A percentile compares a stretch with the other conserved stretches of the same genome.
These are phyloP conservation scores for Ceratocystis cacaofunesta DNA, from an alignment of 2,329 filamentous ascomycete genomes.

Conservation along the genomic window DNA sequence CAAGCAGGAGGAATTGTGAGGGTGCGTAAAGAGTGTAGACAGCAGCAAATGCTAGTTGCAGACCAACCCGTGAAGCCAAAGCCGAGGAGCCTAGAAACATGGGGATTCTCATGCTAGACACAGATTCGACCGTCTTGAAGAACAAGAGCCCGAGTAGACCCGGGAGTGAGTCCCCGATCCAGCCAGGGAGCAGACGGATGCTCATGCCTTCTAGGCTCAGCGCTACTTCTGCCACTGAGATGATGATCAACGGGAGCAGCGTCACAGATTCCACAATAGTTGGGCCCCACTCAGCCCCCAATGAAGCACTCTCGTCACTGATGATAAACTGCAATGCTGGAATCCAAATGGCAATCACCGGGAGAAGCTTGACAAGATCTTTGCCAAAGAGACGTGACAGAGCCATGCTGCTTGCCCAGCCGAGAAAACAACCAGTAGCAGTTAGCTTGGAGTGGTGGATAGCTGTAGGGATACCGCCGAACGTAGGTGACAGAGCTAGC, in stretches of 20 bases:
- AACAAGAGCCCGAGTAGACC: conserved; percentile 52
- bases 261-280: conserved; percentile 59
- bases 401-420: conserved; percentile 53
- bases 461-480: conserved; percentile 65
- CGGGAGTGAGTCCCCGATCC: conserved; percentile 47
- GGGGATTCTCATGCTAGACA: conserved; percentile 29
- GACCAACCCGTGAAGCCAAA: conserved; percentile 52
- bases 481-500: conserved; percentile 69
- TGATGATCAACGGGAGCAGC: conserved; percentile 53
- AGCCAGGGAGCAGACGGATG: conserved; percentile 38
- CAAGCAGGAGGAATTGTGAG: conserved; percentile 39
- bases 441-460: conserved; percentile 56
- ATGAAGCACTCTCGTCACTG: conserved; percentile 45
- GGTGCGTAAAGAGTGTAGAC: conserved; percentile 43
- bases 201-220: conserved; percentile 28
- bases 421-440: conserved; percentile 51
- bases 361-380: conserved; percentile 41
- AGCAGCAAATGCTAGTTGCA: conserved; percentile 53
- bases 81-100: conserved; percentile 45
- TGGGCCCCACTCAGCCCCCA: conserved; percentile 61
- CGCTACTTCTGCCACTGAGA: conserved; percentile 48
- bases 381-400: conserved; percentile 29
- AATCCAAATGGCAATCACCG: conserved; percentile 60
- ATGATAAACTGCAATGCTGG: conserved; percentile 59
- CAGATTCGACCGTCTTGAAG: conserved; percentile 38